phyloP scores from a whole-genome alignment of 345 rosid genomes.

The Acer negundo region DNA sequence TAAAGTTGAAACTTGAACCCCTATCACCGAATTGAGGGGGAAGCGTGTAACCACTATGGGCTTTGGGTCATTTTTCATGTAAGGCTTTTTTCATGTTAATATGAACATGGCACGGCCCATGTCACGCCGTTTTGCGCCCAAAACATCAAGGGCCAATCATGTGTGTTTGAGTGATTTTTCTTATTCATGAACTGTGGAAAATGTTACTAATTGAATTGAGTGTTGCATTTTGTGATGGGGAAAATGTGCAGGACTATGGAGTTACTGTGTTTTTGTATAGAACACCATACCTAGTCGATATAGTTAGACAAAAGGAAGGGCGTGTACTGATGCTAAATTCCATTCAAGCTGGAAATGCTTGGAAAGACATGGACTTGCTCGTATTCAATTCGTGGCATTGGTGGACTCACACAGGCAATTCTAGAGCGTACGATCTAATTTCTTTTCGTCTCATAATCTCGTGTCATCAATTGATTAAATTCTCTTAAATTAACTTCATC shows the following conservation, averaged over 20 bases:
- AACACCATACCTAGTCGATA: conserved; percentile 84
- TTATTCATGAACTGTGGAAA: too few relatives aligned
- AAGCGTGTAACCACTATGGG: too few relatives aligned
- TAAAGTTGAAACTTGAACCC: too few relatives aligned
- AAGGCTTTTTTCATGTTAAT: too few relatives aligned
- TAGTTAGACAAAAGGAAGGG: conserved; percentile 56
- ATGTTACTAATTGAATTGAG: neutral
- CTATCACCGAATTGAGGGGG: too few relatives aligned
- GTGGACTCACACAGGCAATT: conserved; percentile 83
- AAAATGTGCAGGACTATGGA: conserved; percentile 59
- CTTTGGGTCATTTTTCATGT: neutral
- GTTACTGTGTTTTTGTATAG: conserved; percentile 66
- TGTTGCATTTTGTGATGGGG: neutral
- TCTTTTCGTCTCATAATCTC: neutral
- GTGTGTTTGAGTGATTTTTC: neutral
- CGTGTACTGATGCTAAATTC: conserved; percentile 68
- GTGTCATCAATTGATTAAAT: neutral
- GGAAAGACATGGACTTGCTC: conserved; percentile 85
- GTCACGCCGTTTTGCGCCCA: too few relatives aligned
- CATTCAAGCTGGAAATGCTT: conserved; percentile 60
- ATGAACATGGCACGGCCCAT: too few relatives aligned
- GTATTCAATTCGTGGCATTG: conserved; percentile 96
- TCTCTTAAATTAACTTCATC: too few relatives aligned
- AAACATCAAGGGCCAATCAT: neutral
- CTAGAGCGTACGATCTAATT: conserved; percentile 50